A percentile compares a stretch with the other conserved stretches of the same genome.
phyloP scores from a whole-genome alignment of 331 rosid genomes.

The Quercus tomentella region DNA sequence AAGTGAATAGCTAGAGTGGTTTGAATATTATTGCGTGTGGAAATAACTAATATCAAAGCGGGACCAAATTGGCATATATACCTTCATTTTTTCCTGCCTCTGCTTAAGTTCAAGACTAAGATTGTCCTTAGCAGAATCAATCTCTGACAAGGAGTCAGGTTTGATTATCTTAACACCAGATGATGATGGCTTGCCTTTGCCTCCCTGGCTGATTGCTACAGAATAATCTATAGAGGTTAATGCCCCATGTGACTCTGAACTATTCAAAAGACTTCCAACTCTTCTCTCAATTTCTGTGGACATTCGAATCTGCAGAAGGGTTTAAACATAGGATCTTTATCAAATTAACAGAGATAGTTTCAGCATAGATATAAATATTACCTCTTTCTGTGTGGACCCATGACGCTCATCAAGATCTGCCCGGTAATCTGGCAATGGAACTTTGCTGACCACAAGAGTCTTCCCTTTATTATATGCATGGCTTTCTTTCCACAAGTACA shows the following conservation, averaged over 20 bases:
- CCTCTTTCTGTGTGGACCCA: constrained; percentile 95
- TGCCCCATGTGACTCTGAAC: constrained; percentile 38
- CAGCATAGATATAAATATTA: constrained; percentile 17
- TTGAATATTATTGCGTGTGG: background rate
- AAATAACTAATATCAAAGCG: background rate
- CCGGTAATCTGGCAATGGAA: constrained; percentile 89
- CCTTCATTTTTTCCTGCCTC: constrained; percentile 71
- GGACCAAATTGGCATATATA: constrained; percentile 22
- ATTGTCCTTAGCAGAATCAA: constrained; percentile 54
- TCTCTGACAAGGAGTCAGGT: constrained; percentile 28
- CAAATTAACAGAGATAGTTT: background rate
- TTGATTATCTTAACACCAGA: constrained; percentile 14
- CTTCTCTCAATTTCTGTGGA: constrained; percentile 71
- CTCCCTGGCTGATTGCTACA: constrained; percentile 33
- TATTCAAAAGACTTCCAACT: constrained; percentile 78
- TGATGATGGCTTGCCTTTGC: constrained; percentile 25
- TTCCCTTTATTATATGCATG: constrained; percentile 88
- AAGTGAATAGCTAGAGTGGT: background rate
- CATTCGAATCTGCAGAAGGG: constrained; percentile 72
- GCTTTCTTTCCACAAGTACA: constrained; percentile 80
- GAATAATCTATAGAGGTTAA: constrained; percentile 30
- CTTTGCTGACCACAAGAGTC: constrained; percentile 87
- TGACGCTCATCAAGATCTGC: constrained; percentile 97
- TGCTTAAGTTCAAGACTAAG: constrained; percentile 66
- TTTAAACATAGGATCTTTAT: background rate